Conservation (phyloP, 352 stramenopile species). For the Globisporangium radiosum region DNA sequence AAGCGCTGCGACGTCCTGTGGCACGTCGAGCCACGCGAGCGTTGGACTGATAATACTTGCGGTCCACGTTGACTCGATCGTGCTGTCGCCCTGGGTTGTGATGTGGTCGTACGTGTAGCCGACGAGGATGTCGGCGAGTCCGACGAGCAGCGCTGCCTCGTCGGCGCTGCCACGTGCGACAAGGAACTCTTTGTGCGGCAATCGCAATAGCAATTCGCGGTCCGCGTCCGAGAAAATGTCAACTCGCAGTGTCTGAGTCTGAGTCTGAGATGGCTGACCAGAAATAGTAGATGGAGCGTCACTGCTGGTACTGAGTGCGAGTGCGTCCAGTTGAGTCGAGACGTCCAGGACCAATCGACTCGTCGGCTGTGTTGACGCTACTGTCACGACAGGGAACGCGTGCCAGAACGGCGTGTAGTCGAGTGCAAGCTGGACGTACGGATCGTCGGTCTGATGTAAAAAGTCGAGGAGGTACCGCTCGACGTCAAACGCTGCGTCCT, state of each 20-base stretch:
- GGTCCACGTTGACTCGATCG: slow-evolving; percentile 96
- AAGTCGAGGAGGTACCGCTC: slow-evolving; percentile 96
- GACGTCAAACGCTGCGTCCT: slow-evolving; percentile 92
- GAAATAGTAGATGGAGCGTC: too few species aligned
- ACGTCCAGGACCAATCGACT: slow-evolving; percentile 37
- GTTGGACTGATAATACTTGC: slow-evolving; percentile 92
- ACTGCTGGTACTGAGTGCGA: too few species aligned
- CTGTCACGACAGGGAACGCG: slow-evolving; percentile 23
- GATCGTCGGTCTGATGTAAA: slow-evolving; percentile 87
- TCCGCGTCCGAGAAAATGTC: slow-evolving; percentile 49
- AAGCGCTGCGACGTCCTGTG: slow-evolving; percentile 46
- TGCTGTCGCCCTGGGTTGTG: slow-evolving; percentile 92
- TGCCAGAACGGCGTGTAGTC: slow-evolving; percentile 88
- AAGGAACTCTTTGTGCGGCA: slow-evolving; percentile 81
- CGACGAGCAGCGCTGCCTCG: slow-evolving; percentile 60
- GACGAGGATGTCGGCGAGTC: slow-evolving; percentile 92
- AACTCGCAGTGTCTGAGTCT: neutral
- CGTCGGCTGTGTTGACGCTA: neutral
- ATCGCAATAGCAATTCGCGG: slow-evolving; percentile 59
- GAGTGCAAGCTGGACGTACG: slow-evolving; percentile 90
- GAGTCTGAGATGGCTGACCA: neutral
- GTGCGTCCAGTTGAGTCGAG: neutral
- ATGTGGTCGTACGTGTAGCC: slow-evolving; percentile 95
- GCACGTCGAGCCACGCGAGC: slow-evolving; percentile 92
- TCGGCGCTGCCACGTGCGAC: slow-evolving; percentile 47